Base-by-base conservation (phyloP, 768 basidiomycete species). In the Termitomyces bulborhizus region DNA sequence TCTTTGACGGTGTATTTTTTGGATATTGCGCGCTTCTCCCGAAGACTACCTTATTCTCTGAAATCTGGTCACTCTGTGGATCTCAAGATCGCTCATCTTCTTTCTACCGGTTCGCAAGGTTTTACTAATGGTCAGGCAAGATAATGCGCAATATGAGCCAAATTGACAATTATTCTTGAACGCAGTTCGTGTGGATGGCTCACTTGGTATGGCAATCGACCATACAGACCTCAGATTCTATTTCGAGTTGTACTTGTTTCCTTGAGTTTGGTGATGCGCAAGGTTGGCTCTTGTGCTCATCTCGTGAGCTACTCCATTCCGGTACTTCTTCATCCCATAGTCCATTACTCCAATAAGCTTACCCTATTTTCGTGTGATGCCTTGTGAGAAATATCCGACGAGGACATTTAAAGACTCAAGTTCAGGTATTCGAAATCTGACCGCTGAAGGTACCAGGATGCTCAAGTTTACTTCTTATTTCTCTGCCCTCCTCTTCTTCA, bases 381-480 rank as follows among this genome's bases (percentile, higher is more conserved):
- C 32, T 61, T 39, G 51, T 53, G 32, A 34, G 45, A 54, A 55
- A 42, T 13, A 37, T 36, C 42, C 4, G 12, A 34, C 34, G 16
- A 18, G n/a, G 36, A 26, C 34, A 45, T 57, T 54, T 60, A 63
- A 60, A 60, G 43, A n/a, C 37, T 36, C 13, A 27, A 15, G 45
- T 3, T 39, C 45, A 2, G 27, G 29, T 31, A 41, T 21, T 29
- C 31, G 15, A 44, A 27, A 37, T 36, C 16, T 53, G 21, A 32
- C 46, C 48, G 40, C 54, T 36, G 27, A 39, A 46, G 9, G 26
- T 56, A 58, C 60, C 31, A 40, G 44, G 34, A 76, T 77, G 74
- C 69, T 74, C 62, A 70, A 64, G 57, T 60, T 72, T 54, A 62
- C 69, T 26, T 62, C 67, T 31, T 74, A 71, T 57, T 53, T 71